Percentiles rank a stretch among this genome's conserved stretches.
Evolutionary conservation across 257 asterid genomes (phyloP).

Genomic region (Scutellaria minor): DNA sequence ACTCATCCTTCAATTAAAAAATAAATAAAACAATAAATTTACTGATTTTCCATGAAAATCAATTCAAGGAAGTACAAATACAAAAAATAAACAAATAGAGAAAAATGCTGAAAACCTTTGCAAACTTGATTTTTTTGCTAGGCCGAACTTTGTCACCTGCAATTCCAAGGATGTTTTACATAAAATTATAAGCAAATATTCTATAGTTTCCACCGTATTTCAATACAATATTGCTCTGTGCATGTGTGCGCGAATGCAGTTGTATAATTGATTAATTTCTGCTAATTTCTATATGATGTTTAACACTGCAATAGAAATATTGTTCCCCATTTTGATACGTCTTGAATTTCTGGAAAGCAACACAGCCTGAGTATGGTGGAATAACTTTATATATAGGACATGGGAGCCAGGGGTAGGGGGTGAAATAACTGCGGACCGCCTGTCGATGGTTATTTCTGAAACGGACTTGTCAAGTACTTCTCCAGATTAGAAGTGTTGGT

Average conservation of each 20-base stretch:
- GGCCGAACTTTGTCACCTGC: slow-evolving; percentile 85
- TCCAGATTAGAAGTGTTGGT: too few relatives aligned
- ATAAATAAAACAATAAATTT: background rate
- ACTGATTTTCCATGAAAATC: background rate
- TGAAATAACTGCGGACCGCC: too few relatives aligned
- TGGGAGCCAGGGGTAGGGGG: too few relatives aligned
- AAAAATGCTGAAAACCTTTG: slow-evolving; percentile 55
- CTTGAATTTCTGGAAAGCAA: background rate
- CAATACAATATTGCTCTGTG: background rate
- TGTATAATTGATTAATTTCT: background rate
- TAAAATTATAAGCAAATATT: slow-evolving; percentile 26
- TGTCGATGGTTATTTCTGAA: too few relatives aligned
- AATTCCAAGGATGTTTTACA: slow-evolving; percentile 32
- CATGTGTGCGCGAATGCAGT: slow-evolving; percentile 5
- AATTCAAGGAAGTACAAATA: background rate
- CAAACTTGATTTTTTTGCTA: slow-evolving; percentile 65
- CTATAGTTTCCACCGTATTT: slow-evolving; percentile 8
- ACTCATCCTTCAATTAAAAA: slow-evolving; percentile 60
- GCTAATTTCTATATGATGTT: background rate
- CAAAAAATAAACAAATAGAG: background rate
- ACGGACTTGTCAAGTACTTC: too few relatives aligned
- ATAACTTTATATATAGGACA: too few relatives aligned
- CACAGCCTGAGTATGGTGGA: too few relatives aligned
- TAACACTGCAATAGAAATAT: slow-evolving; percentile 28
- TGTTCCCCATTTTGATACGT: slow-evolving; percentile 35